phyloP scores from a whole-genome alignment of 2,329 filamentous ascomycete genomes.

The Ophiosphaerella korrae region DNA sequence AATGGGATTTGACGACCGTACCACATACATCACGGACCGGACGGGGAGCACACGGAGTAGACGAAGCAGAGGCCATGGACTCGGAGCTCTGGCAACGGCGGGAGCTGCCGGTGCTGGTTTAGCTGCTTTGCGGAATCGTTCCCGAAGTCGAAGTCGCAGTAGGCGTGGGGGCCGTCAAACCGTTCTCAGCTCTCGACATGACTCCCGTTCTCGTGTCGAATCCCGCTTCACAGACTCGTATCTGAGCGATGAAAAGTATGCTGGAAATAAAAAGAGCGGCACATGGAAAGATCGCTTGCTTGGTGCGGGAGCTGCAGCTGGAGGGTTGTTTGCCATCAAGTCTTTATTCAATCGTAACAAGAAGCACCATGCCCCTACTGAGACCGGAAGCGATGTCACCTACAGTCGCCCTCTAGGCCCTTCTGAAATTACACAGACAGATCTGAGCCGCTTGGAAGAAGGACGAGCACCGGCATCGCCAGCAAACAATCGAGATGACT shows the following conservation, averaged over 20 bases:
- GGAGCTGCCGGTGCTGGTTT: slow-evolving; percentile 64
- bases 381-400: slow-evolving; percentile 59
- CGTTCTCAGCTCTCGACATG: slow-evolving; percentile 43
- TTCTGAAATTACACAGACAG: slow-evolving; percentile 54
- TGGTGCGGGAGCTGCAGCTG: slow-evolving; percentile 50
- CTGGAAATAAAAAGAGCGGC: slow-evolving; percentile 29
- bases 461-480: slow-evolving; percentile 58
- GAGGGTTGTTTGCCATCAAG: slow-evolving; percentile 49
- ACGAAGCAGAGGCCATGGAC: slow-evolving; percentile 40
- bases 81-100: slow-evolving; percentile 58
- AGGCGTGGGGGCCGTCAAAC: slow-evolving; percentile 31
- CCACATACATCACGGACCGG: slow-evolving; percentile 63
- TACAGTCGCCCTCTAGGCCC: slow-evolving; percentile 59
- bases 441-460: slow-evolving; percentile 58
- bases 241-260: slow-evolving; percentile 52
- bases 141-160: slow-evolving; percentile 47
- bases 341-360: slow-evolving; percentile 66
- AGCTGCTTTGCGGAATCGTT: slow-evolving; percentile 55
- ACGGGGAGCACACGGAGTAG: slow-evolving; percentile 50
- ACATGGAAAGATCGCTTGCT: slow-evolving; percentile 55
- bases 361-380: slow-evolving; percentile 41
- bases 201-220: slow-evolving; percentile 35
- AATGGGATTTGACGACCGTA: slow-evolving; percentile 60
- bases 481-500: slow-evolving; percentile 38
- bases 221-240: slow-evolving; percentile 42